Base-by-base conservation (phyloP, 306 rosid species). In the Potentilla sterilis region DNA sequence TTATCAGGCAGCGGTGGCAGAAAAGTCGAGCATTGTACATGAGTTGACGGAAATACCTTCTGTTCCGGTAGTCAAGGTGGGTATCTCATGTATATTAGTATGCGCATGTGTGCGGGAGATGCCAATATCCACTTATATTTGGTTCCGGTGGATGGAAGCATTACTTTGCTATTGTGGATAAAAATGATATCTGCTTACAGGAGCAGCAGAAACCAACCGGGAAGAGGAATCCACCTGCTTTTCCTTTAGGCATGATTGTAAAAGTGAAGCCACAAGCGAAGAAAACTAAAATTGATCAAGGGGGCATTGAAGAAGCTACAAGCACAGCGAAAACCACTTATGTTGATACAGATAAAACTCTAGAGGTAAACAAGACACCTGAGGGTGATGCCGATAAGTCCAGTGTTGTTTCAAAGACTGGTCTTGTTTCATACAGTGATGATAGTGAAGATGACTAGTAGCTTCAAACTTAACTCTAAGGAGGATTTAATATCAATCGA, bases 401-500 rank as follows among this genome's bases (percentile, higher is more conserved):
- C 47, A 59, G 10, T 59, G 92, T 77, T 75, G 80, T 78, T 80
- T 80, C 65, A 38, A 74, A 12, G 55, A 85, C 75, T 51, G 85
- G 91, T 63, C 87, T 95, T 58, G 97, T 92, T 80, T 86, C 97
- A 19, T 95, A 95, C 70, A 92, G 97, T 81, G 97, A 90, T 16
- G 98, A 87, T 69, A 92, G 96, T 75, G 98, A 95, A 58, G 97
- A 86, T 58, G 89, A 89, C 57, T 86, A 67, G 81, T 68, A 43
- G 67, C 71, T 67, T 77, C 44, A 44, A 70, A 22, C 35, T 75
- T 81, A 47, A 48, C 16, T 47, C 47, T 8, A 14, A 41, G 66
- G 52, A 66, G 61, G 9, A 5, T 40, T 42, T 67, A 54, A 69
- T 13, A 41, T 71, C 47, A 37, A 63, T 74, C 7, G 52, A 41